Conservation (phyloP, 208 protist species). For the Crithidia expoeki region DNA sequence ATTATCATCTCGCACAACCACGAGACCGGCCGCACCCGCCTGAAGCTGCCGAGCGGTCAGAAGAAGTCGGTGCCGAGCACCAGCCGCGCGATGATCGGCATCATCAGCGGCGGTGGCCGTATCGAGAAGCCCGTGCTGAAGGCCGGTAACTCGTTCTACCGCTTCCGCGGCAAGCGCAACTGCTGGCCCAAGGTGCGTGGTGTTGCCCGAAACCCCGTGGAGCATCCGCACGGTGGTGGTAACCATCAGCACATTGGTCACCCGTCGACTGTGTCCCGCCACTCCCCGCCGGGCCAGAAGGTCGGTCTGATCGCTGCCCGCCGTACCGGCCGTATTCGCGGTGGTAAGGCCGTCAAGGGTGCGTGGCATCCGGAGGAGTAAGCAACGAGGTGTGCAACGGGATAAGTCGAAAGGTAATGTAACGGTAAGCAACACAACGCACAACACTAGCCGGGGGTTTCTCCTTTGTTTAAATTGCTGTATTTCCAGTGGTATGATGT, state of each 20-base stretch:
- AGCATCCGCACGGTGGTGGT: constrained; percentile 99
- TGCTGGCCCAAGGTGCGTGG: constrained; percentile 98
- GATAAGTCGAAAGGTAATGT: no score
- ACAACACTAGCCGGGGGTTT: no score
- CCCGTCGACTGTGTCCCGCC: constrained; percentile 92
- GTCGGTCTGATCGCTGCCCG: constrained; percentile 99
- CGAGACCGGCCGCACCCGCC: constrained; percentile 96
- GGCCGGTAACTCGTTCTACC: constrained; percentile 98
- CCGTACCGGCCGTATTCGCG: constrained; percentile 96
- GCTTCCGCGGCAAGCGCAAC: constrained; percentile 99
- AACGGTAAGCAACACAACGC: no score
- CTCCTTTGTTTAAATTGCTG: no score
- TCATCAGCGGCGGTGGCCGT: constrained; percentile 98
- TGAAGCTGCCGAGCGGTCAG: constrained; percentile 98
- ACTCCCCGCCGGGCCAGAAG: constrained; percentile 97
- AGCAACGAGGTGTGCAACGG: not conserved
- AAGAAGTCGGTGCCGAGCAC: constrained; percentile 97
- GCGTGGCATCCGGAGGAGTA: constrained; percentile 92
- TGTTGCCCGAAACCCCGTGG: constrained; percentile 99
- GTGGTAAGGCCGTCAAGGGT: constrained; percentile 89
- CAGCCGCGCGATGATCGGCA: constrained; percentile 97
- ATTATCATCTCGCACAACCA: constrained; percentile 97
- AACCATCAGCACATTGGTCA: constrained; percentile 99
- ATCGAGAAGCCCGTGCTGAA: constrained; percentile 99
- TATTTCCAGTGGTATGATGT: no score